Percentiles rank a stretch among this genome's conserved stretches.
Conservation (phyloP, 2,329 filamentous ascomycete species). For the Gremmenia infestans region DNA sequence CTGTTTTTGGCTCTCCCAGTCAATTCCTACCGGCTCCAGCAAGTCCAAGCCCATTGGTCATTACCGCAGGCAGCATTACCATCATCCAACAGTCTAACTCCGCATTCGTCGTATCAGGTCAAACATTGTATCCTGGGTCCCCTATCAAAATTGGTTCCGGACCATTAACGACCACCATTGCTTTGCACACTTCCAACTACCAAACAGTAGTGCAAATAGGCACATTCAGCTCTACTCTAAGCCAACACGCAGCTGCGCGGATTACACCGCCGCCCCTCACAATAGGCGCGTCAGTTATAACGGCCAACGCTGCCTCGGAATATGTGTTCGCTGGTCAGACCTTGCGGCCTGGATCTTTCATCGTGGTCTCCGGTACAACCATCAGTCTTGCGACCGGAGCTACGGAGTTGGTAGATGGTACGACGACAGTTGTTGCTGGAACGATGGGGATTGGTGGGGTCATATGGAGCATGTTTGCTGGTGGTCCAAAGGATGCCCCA, state of each 20-base stretch:
- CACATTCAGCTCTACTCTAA: neutral
- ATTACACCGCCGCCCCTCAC: neutral
- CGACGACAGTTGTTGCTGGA: neutral
- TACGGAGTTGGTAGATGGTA: neutral
- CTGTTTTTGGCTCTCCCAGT: no score
- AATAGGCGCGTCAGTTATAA: neutral
- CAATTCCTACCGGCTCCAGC: no score
- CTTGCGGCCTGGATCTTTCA: slow-evolving; percentile 1
- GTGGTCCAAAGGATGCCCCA: neutral
- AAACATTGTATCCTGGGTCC: neutral
- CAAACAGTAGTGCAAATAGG: neutral
- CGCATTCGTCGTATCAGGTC: neutral
- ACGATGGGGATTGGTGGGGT: neutral
- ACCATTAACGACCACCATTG: neutral
- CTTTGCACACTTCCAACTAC: neutral
- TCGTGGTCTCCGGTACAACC: slow-evolving; percentile 1
- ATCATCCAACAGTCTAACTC: no score
- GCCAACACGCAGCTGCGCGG: neutral
- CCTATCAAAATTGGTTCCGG: neutral
- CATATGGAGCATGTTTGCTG: neutral
- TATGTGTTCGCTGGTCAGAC: slow-evolving; percentile 2
- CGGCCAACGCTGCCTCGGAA: slow-evolving; percentile 4
- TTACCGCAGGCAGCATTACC: no score
- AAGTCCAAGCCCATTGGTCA: no score
- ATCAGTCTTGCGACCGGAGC: slow-evolving; percentile 1